These are phyloP conservation scores for Cicer cuneatum DNA, from an alignment of 306 rosid genomes.

Conservation along the genomic window DNA sequence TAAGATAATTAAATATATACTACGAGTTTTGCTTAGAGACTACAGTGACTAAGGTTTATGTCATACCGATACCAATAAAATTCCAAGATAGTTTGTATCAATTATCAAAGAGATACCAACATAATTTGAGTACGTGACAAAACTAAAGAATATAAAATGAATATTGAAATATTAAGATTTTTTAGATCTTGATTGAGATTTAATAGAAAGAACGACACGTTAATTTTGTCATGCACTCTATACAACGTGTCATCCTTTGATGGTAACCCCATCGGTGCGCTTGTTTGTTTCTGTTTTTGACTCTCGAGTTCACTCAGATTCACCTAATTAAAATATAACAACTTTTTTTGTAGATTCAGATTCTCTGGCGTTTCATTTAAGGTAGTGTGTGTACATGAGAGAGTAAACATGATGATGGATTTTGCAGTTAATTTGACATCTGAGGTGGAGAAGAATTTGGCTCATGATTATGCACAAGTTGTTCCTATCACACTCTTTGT, in stretches of 20 bases:
- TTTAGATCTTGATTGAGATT: neutral
- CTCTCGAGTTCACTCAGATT: neutral
- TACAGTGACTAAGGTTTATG: too few relatives aligned
- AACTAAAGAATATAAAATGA: neutral
- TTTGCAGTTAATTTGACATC: conserved; percentile 14
- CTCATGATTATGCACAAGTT: conserved; percentile 62
- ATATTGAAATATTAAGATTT: too few relatives aligned
- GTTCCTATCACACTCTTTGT: conserved; percentile 73
- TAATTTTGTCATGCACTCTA: conserved; percentile 22
- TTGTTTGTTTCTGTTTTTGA: neutral
- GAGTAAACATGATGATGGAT: neutral
- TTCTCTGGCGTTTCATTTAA: conserved; percentile 11
- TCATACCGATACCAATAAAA: too few relatives aligned
- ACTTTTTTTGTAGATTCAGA: neutral
- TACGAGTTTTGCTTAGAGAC: too few relatives aligned
- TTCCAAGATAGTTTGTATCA: too few relatives aligned
- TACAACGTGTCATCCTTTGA: conserved; percentile 26
- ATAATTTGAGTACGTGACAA: neutral
- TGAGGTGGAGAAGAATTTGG: conserved; percentile 49
- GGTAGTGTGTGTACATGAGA: neutral
- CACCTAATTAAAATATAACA: neutral
- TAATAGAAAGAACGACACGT: conserved; percentile 5
- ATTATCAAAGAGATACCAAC: too few relatives aligned
- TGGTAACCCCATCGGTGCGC: conserved; percentile 4
- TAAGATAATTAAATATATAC: too few relatives aligned